Evolutionary conservation across 1,284 basidiomycete species (phyloP), one percentile per base, ranked within the genome.

Genomic region (Peniophora sp.): DNA sequence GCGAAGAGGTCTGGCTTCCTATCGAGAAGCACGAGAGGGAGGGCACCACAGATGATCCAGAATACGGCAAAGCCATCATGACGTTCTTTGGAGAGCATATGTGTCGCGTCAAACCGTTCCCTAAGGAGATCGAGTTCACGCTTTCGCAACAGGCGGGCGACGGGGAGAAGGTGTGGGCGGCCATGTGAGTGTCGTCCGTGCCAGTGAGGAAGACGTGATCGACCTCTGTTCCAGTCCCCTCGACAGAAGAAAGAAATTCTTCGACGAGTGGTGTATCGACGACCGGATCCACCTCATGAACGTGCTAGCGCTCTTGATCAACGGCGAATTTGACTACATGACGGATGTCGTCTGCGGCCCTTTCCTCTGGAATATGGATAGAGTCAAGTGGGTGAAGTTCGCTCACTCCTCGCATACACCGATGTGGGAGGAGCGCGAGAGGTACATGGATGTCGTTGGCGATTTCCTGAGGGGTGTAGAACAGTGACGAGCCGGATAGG

Each of bases 331-430:
- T 41, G 55, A 58, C 44, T 48, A 68, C 46, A 61, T 58, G 23
- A 49, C 49, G 42, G 56, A 60, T 49, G 24, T 44, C 18, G 44
- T 54, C 34, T 49, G 52, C 24, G 32, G 23, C 12, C 55, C 58
- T 0, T 60, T 51, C 52, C 54, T 58, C 46, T n/a, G 51, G n/a
- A 39, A 32, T n/a, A 54, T 58, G 24, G 24, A 48, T 15, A 47
- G 45, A 23, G 55, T 54, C 20, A 58, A 57, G 39, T 62, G 62
- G 63, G 53, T 54, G 14, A 58, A 57, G 36, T 61, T 64, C 39
- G 54, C 59, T 11, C 46, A 61, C 10, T 60, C 59, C 22, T 60
- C 57, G 24, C 64, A 66, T 48, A 63, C 59, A 55, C 54, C 60
- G 24, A 58, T 59, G 20, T 61, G 55, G 49, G 64, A 66, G 52